Evolutionary conservation across 2,329 filamentous ascomycete genomes (phyloP), one percentile per base, ranked within the genome.

Genomic region (Arthrobotrys conoides): DNA sequence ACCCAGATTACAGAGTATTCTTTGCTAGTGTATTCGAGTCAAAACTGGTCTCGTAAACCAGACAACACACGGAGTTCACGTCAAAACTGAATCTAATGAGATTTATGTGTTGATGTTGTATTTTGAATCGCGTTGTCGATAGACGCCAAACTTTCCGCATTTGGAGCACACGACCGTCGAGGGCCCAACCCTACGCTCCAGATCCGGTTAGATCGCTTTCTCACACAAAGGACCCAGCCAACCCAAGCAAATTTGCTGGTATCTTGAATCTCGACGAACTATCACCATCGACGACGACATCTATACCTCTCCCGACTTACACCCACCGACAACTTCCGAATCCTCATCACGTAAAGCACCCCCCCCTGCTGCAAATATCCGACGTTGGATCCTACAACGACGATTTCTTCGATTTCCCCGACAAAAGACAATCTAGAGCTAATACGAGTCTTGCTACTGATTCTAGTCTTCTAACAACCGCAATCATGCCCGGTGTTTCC

Each of bases 401-500:
- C 27, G 18, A 38, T 33, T 24, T 36, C 46, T 46, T 41, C 68
- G 57, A 71, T 46, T 44, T 55, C 22, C 61, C 36, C 27, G 55
- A 57, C 22, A 44, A 18, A 5, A 20, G 44, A 20, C 6, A 72
- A 24, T 41, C 14, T 9, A 22, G 46, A 67, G 66, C 75, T 78
- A 78, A 78, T 78, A 51, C 75, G 9, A 59, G 36, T 65, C 22
- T 38, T 41, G 12, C 33, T 46, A 22, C 49, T 46, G 53, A 78
- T 44, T 38, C 36, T 51, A 78, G 75, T 72, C 75, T 55, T 51
- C 55, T 48, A 57, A 78, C 66, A 71, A 67, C 51, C 64, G 68
- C 80, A 69, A 82, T 81, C 79, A 82, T 82, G 82, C 80, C 82
- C 72, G 82, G 82, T 72, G 81, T 82, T 80, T 82, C 81, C 59